Evolutionary conservation across 306 rosid species (phyloP).

Genomic region (Fragaria vesca): DNA sequence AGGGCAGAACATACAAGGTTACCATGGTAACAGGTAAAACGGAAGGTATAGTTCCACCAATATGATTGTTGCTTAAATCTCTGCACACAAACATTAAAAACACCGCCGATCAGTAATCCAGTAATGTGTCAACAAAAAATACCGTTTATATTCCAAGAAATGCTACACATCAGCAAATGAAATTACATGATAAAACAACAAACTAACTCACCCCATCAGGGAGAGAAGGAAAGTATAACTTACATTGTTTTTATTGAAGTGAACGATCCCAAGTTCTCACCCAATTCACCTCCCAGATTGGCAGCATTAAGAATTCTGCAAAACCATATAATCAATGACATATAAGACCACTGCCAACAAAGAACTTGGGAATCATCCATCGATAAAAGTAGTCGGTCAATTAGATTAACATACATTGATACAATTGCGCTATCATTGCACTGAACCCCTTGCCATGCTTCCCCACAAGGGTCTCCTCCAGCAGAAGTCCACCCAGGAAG

Average conservation of each 20-base stretch:
- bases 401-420: constrained; percentile 52
- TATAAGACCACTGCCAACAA: constrained; percentile 19
- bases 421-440: constrained; percentile 62
- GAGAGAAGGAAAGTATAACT: constrained; percentile 32
- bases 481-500: constrained; percentile 82
- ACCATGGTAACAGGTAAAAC: constrained; percentile 72
- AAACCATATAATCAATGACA: constrained; percentile 24
- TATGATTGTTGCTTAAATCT: constrained; percentile 79
- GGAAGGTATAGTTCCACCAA: constrained; percentile 86
- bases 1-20: constrained; percentile 56
- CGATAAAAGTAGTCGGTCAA: constrained; percentile 13
- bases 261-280: constrained; percentile 63
- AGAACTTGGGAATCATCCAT: constrained; percentile 8
- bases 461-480: constrained; percentile 93
- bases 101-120: neutral
- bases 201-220: constrained; percentile 1
- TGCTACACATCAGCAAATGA: neutral
- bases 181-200: neutral
- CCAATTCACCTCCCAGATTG: constrained; percentile 86
- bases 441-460: constrained; percentile 86
- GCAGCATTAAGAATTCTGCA: constrained; percentile 68
- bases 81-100: constrained; percentile 47
- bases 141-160: neutral
- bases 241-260: constrained; percentile 66
- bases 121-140: constrained; percentile 9